Evolutionary conservation across 2,329 filamentous ascomycete species (phyloP), one percentile per base, ranked within the genome.

Genomic region (Hypoxylon sp.): DNA sequence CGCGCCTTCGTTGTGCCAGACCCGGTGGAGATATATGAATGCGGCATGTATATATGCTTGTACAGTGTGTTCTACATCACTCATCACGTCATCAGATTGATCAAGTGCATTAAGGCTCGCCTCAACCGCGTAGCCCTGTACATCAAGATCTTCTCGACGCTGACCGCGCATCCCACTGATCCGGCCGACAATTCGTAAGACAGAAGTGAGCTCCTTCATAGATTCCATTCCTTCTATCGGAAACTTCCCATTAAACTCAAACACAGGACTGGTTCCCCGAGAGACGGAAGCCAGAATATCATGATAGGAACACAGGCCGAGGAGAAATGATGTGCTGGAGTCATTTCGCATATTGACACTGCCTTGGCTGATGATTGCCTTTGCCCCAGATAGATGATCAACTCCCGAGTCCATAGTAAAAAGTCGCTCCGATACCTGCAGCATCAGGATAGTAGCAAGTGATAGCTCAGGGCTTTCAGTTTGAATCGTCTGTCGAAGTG

Each of bases 231-330:
- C 72, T 14, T 72, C 72, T n/a, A 76, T 68, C 1, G 70, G 58
- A 1, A 75, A 70, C 1, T 65, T 58, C 22, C 65, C 68, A 11
- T 72, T 63, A 33, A 76, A 73, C 47, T 72, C 72, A 9, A 79
- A 66, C 11, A 78, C 57, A 0, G 77, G 77, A 13, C 65, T 70
- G 1, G 72, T 65, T 2, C 73, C 70, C 14, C 73, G 66, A 1
- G 77, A 76, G 19, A 79, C 73, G 1, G 77, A 79, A 2, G 73
- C 73, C 22, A 78, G 62, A 8, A 78, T 71, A 56, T 79, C 78
- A 58, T 79, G 74, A 46, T 79, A 78, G 42, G 71, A 75, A 61
- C 74, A 79, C 2, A 79, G 42, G 53, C 74, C 74, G 3, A 78
- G 70, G 3, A 79, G 74, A 61, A 79, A 79, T 14, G 52, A 62